Conservation (phyloP, 1,284 basidiomycete genomes). For the Lentinula novae-zelandiae region DNA sequence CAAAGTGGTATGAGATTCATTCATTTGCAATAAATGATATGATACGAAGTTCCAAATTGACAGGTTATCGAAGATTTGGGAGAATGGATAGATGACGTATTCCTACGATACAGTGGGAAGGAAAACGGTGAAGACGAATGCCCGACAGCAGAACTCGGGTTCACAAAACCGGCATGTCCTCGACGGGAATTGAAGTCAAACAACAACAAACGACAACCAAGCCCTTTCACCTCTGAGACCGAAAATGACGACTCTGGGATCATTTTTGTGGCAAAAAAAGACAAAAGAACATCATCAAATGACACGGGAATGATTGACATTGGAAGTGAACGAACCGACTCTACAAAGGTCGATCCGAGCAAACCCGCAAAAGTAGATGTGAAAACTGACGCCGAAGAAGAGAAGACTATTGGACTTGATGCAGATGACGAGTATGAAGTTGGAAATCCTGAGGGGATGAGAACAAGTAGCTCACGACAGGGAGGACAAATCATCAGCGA, state of each 20-base stretch:
- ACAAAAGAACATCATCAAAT: constrained; percentile 22
- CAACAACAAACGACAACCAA: constrained; percentile 16
- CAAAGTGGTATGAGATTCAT: constrained; percentile 43
- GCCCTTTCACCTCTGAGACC: constrained; percentile 38
- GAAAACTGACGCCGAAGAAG: constrained; percentile 8
- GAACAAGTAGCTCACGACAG: constrained; percentile 36
- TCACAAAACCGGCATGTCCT: constrained; percentile 19
- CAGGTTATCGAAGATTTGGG: constrained; percentile 82
- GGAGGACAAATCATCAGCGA: constrained; percentile 69
- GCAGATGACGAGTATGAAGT: background rate
- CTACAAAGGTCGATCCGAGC: constrained; percentile 4
- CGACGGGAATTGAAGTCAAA: background rate
- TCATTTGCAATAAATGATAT: background rate
- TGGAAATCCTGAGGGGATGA: constrained; percentile 20
- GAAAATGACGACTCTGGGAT: constrained; percentile 67
- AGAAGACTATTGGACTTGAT: constrained; percentile 4
- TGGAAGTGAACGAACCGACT: constrained; percentile 11
- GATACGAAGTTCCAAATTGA: background rate
- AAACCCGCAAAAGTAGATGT: background rate
- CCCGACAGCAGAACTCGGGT: constrained; percentile 11
- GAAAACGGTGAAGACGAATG: constrained; percentile 18
- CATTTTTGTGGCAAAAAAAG: constrained; percentile 65
- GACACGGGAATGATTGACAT: constrained; percentile 13
- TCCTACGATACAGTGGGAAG: constrained; percentile 38
- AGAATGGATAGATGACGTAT: constrained; percentile 89